These are phyloP conservation scores for Colletotrichum godetiae DNA, from an alignment of 2,329 filamentous ascomycete genomes.

Conservation along the genomic window DNA sequence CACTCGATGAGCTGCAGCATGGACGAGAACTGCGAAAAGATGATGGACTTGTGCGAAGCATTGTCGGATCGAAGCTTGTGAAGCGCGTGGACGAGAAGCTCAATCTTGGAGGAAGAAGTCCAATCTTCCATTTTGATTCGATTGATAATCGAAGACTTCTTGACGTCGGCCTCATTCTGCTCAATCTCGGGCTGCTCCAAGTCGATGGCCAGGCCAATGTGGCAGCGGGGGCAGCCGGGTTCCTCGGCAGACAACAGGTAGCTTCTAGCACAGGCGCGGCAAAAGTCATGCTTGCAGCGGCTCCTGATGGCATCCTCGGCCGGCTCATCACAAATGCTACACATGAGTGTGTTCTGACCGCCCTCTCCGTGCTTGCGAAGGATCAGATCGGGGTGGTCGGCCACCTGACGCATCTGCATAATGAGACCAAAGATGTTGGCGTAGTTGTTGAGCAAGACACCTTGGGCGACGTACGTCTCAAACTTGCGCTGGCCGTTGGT, in stretches of 20 bases:
- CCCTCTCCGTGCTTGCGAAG: slow-evolving; percentile 87
- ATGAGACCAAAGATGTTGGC: slow-evolving; percentile 99
- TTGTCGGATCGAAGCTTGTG: slow-evolving; percentile 93
- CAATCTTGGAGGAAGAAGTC: slow-evolving; percentile 98
- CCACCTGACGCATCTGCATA: slow-evolving; percentile 99
- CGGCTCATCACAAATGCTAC: slow-evolving; percentile 95
- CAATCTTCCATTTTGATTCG: slow-evolving; percentile 99
- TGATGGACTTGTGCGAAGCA: slow-evolving; percentile 94
- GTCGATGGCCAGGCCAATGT: slow-evolving; percentile 90
- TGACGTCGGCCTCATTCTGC: slow-evolving; percentile 86
- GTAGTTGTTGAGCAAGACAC: slow-evolving; percentile 96
- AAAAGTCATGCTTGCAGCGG: slow-evolving; percentile 85
- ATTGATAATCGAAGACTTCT: slow-evolving; percentile 98
- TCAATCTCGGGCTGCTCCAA: slow-evolving; percentile 96
- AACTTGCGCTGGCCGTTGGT: slow-evolving; percentile 88
- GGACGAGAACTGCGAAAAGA: slow-evolving; percentile 96
- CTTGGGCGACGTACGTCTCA: slow-evolving; percentile 93
- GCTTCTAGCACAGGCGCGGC: slow-evolving; percentile 53
- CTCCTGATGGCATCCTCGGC: slow-evolving; percentile 95
- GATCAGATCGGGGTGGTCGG: slow-evolving; percentile 94
- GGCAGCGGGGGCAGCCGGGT: slow-evolving; percentile 88
- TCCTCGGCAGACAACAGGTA: slow-evolving; percentile 81
- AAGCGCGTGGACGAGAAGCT: slow-evolving; percentile 93
- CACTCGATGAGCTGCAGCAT: slow-evolving; percentile 98
- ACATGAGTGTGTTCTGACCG: slow-evolving; percentile 90